Base-by-base conservation (phyloP, 768 basidiomycete genomes). In the Amanita exitialis region DNA sequence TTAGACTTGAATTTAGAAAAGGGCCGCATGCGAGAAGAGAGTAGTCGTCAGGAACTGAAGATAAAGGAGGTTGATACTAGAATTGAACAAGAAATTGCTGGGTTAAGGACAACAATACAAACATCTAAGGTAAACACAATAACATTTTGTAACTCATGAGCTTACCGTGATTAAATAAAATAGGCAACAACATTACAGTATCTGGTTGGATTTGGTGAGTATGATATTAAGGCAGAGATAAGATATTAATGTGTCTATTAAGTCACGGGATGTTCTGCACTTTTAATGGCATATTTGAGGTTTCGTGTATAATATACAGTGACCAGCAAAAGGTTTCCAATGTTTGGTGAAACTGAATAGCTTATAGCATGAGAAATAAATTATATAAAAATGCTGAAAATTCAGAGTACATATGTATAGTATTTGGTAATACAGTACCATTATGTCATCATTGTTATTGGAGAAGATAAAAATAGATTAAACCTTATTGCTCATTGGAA, bases 1-100 rank as follows among this genome's bases (percentile, higher is more conserved):
- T 68, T 99, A 13, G 96, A 99, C 65, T 68, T 99, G 52, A 99
- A 99, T 67, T 69, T 98, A 21, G 95, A 99, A 72, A 98, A 98
- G 66, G 92, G 92, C 1, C 76, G 95, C 42, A 90, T 97, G 73
- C 73, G 95, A 47, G 94, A 98, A 62, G 94, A 98, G 72, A 83
- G 82, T 57, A 85, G 82, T 57, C 81, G 82, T 36, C 90, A 97
- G 60, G 93, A 96, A 61, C 71, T 94, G 47, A 97, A 97, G 79
- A 89, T 98, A 62, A 92, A 91, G 65, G 95, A 99, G 65, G 93
- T 97, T 15, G 95, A 98, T 60, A 97, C 95, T 3, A 71, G 90
- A 62, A 97, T 98, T 57, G 95, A 99, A 66, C 89, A 90, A 62
- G 93, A 97, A 67, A 95, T 95, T 61, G 90, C 92, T 7, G 82